Conservation (phyloP, 306 rosid genomes). For the peach (Prunus persica) region DNA sequence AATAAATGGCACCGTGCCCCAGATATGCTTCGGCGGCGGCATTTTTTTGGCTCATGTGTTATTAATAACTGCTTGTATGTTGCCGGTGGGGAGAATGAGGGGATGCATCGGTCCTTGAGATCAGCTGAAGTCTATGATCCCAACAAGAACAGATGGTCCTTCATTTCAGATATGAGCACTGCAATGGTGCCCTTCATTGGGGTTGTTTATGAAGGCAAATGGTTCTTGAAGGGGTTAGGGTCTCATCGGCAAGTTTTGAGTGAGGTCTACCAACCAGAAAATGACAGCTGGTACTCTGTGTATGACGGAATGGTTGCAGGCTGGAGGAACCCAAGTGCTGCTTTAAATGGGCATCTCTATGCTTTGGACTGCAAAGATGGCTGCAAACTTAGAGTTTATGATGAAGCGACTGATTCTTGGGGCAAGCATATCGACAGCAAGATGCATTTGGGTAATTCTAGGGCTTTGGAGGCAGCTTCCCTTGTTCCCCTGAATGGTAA, state of each 20-base stretch:
- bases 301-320: conserved; percentile 80
- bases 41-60: conserved; percentile 78
- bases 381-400: conserved; percentile 65
- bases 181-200: conserved; percentile 90
- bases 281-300: conserved; percentile 65
- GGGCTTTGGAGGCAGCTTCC: conserved; percentile 73
- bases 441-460: conserved; percentile 68
- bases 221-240: conserved; percentile 84
- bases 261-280: conserved; percentile 76
- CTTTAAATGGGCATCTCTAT: conserved; percentile 71
- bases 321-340: conserved; percentile 77
- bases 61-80: conserved; percentile 84
- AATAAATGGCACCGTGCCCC: conserved; percentile 96
- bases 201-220: conserved; percentile 75
- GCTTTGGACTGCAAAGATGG: conserved; percentile 85
- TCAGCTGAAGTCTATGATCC: conserved; percentile 89
- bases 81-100: conserved; percentile 87
- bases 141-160: conserved; percentile 79
- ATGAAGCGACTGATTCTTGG: conserved; percentile 64
- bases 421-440: conserved; percentile 64
- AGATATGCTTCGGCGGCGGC: conserved; percentile 85
- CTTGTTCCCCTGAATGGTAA: conserved; percentile 70
- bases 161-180: conserved; percentile 80
- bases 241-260: conserved; percentile 76
- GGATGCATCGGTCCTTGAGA: conserved; percentile 64